Percentiles rank a stretch among this genome's conserved stretches.
Evolutionary conservation across 371 early-diverging fungal species (phyloP).

Genomic region (Mucor velutinosus): DNA sequence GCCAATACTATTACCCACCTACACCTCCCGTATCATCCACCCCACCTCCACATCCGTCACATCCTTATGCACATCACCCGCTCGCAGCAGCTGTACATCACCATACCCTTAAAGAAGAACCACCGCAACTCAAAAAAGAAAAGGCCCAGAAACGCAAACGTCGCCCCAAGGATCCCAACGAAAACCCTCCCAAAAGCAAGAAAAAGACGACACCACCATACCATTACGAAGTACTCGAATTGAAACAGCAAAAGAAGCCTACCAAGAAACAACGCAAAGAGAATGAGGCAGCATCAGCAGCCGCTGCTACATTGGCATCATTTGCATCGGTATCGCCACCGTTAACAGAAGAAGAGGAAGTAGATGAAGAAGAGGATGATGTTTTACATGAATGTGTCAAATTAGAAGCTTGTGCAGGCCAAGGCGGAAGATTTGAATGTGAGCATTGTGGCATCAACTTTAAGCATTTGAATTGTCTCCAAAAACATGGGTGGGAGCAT

Average conservation of each 20-base stretch:
- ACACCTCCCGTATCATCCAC: background rate
- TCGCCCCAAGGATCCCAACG: constrained; percentile 6
- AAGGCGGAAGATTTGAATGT: constrained; percentile 33
- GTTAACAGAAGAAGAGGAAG: background rate
- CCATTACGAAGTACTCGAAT: constrained; percentile 34
- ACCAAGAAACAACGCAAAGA: constrained; percentile 28
- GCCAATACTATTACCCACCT: constrained; percentile 8
- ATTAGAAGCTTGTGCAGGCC: constrained; percentile 34
- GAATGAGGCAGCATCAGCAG: constrained; percentile 41
- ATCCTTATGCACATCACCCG: background rate
- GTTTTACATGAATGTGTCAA: constrained; percentile 24
- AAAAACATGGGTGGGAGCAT: constrained; percentile 44
- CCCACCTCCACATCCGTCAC: background rate
- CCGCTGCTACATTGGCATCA: constrained; percentile 48
- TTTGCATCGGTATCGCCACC: constrained; percentile 32
- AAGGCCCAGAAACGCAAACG: constrained; percentile 22
- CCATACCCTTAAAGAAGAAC: constrained; percentile 7
- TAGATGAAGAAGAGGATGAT: background rate
- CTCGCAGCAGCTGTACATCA: background rate
- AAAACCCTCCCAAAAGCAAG: constrained; percentile 8
- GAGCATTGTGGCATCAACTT: constrained; percentile 33
- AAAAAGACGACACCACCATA: constrained; percentile 20
- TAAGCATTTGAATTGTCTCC: constrained; percentile 42
- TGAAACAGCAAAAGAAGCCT: constrained; percentile 24
- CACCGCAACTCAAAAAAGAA: constrained; percentile 1